Evolutionary conservation across 306 rosid species (phyloP), one percentile per base, ranked within the genome.

Genomic region (Lathyrus oleraceus): DNA sequence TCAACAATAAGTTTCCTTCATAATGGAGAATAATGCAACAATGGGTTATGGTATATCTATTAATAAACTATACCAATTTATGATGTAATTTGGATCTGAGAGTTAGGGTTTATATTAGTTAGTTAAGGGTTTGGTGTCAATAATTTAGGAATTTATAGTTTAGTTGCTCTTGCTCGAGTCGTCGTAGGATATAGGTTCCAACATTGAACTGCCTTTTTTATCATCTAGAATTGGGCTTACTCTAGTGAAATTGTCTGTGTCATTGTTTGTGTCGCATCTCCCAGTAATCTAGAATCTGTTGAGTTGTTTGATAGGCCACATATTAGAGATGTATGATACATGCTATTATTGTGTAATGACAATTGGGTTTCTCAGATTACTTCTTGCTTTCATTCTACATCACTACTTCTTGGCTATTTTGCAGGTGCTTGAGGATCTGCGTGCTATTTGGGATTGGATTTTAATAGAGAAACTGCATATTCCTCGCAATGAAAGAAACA

Each of bases 381-480:
- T 78, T 59, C 23, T 67, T 28, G 56, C 43, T 49, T 20, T 28
- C 25, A 11, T 72, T 72, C 58, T 66, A 58, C 57, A 71, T 74
- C 54, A 70, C 61, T 54, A 59, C 52, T 51, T 67, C 81, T 67
- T 67, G 62, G 73, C 63, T 73, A 65, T 70, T 70, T 44, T 59
- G 64, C 79, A 94, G 98, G 96, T 88, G 71, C 77, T 85, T 53
- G 98, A 94, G 79, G 97, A 94, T 70, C 67, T 90, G 70, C 87
- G 70, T 69, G 78, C 92, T 70, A 88, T 94, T 76, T 94, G 98
- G 98, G 96, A 94, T 40, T 94, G 95, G 93, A 87, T 90, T 79
- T 86, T 94, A 83, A 79, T 77, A 64, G 95, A 90, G 77, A 87
- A 87, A 70, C 78, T 94, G 83, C 89, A 83, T 69, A 88, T 94